These are phyloP conservation scores for Lactuca saligna DNA, from an alignment of 129 eudicot species.

Conservation along the genomic window DNA sequence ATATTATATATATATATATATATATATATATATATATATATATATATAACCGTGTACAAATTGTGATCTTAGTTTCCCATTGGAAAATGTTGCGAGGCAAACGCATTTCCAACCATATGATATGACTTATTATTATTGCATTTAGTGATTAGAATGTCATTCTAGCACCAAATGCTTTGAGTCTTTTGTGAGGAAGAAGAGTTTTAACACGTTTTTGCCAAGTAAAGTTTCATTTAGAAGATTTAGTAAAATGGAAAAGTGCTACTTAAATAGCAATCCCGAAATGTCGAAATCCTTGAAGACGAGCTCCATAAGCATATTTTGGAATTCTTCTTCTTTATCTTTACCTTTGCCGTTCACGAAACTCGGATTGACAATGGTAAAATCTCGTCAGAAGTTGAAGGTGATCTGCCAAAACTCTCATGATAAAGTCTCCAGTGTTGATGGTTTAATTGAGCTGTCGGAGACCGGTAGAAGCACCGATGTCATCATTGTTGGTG, in stretches of 20 bases:
- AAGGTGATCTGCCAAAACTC: background rate
- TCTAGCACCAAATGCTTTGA: background rate
- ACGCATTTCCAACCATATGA: background rate
- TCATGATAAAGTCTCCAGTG: background rate
- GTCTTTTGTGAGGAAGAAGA: background rate
- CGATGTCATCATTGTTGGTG: constrained; percentile 48
- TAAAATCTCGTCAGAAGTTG: background rate
- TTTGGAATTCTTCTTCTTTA: background rate
- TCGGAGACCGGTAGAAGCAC: constrained; percentile 21
- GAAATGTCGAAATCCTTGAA: background rate
- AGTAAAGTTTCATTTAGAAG: background rate
- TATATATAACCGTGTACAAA: background rate
- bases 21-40: too few species aligned
- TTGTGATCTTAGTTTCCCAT: background rate
- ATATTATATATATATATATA: too few species aligned
- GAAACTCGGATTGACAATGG: constrained; percentile 11
- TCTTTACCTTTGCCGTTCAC: background rate
- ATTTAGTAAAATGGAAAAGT: background rate
- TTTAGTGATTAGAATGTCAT: background rate
- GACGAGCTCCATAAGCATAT: background rate
- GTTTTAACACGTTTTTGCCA: constrained; percentile 9
- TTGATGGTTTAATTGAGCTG: background rate
- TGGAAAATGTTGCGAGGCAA: background rate
- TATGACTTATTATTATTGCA: background rate
- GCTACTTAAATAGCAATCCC: background rate